Evolutionary conservation across 371 early-diverging fungal genomes (phyloP), one percentile per base, ranked within the genome.

Genomic region (Ordospora pajunii): DNA sequence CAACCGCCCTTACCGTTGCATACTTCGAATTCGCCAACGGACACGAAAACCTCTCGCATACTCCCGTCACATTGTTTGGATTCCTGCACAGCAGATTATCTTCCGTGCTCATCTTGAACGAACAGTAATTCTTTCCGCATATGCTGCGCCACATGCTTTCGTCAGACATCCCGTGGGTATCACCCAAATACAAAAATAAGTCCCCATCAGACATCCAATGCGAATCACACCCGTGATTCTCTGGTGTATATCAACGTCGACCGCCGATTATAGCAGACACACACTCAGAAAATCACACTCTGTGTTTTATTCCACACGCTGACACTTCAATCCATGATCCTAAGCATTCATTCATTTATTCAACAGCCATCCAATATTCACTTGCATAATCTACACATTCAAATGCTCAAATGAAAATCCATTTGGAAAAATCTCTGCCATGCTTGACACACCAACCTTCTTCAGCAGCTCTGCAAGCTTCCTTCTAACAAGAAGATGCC

Each of bases 1-100:
- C 86, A 46, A 87, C 85, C 80, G 94, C 95, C 79, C 94, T 90
- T 44, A 98, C 89, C 2, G 99, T 98, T 19, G 99, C 99, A 85
- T 98, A 98, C 78, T 91, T 89, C 66, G 90, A 89, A 87, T 97
- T 98, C 65, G 99, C 94, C 75, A 98, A 87, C 12, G 99, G 99
- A 84, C 99, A 98, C 9, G 93, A 91, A 79, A 90, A 90, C 45
- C 92, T 88, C 85, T 90, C 91, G 88, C 98, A 98, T 22, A 95
- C 88, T 50, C 98, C 99, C 7, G 97, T 93, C 7, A 95, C 91
- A 85, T 97, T 98, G 87, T 95, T 92, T 82, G 90, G 90, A 82
- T 97, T 95, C 79, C 93, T 90, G 87, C 98, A 97, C 75, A 98
- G 63, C 1, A 43, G 92, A 65, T 90, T 90, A 32, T 89, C 89